These are phyloP conservation scores for Daedalea quercina DNA, from an alignment of 768 basidiomycete genomes.

Conservation along the genomic window DNA sequence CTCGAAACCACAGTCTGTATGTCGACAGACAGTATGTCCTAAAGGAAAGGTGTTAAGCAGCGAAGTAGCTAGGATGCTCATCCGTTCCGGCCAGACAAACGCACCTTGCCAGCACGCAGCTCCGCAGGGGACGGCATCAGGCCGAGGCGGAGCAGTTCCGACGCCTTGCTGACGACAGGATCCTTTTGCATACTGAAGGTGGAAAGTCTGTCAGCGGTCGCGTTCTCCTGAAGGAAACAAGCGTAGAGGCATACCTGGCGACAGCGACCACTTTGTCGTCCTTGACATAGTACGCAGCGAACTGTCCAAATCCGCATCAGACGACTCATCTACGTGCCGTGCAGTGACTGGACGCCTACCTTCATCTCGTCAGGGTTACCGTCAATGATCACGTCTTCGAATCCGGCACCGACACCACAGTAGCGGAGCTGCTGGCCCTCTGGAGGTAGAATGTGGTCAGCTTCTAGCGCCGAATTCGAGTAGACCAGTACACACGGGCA, in stretches of 20 bases:
- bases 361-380: slow-evolving; percentile 75
- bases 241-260: slow-evolving; percentile 41
- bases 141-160: slow-evolving; percentile 70
- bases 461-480: background rate
- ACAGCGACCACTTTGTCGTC: slow-evolving; percentile 59
- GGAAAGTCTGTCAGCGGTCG: background rate
- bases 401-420: slow-evolving; percentile 63
- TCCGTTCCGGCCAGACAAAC: slow-evolving; percentile 3
- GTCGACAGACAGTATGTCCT: slow-evolving; percentile 27
- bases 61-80: background rate
- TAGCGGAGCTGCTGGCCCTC: slow-evolving; percentile 87
- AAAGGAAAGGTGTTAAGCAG: background rate
- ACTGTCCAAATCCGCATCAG: slow-evolving; percentile 35
- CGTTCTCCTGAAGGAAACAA: background rate
- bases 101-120: slow-evolving; percentile 67
- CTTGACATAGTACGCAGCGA: slow-evolving; percentile 75
- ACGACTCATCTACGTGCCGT: background rate
- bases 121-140: slow-evolving; percentile 77
- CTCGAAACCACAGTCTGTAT: slow-evolving; percentile 21
- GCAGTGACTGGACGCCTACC: slow-evolving; percentile 30
- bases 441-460: slow-evolving; percentile 18
- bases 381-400: slow-evolving; percentile 73
- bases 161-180: slow-evolving; percentile 70
- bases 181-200: slow-evolving; percentile 67
- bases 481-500: slow-evolving; percentile 46